Percentiles rank a stretch among this genome's conserved stretches.
Conservation (phyloP, 73 alveolate species). For the Paramecium sexaurelia region DNA sequence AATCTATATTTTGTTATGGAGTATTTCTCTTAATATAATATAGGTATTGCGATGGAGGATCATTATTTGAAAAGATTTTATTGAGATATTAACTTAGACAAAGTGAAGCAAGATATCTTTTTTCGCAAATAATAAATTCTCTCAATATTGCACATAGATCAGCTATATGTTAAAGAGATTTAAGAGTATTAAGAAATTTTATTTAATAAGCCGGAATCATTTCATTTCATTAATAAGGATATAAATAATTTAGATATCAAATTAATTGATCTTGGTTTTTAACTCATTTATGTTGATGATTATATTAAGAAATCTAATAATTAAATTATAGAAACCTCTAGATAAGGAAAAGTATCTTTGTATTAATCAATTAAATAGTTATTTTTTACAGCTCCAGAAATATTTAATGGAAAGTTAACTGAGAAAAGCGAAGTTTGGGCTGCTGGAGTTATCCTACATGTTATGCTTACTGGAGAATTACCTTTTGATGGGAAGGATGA, state of each 20-base stretch:
- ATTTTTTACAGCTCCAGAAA: conserved; percentile 74
- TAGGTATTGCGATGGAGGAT: conserved; percentile 45
- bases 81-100: neutral
- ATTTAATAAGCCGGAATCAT: conserved; percentile 29
- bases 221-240: neutral
- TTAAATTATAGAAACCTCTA: neutral
- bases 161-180: conserved; percentile 3
- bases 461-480: conserved; percentile 1
- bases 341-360: neutral
- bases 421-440: conserved; percentile 61
- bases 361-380: neutral
- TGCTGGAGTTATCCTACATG: conserved; percentile 28
- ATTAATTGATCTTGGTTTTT: conserved; percentile 32
- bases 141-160: neutral
- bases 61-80: conserved; percentile 27
- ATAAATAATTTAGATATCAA: neutral
- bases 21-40: neutral
- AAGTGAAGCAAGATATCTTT: neutral
- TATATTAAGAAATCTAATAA: neutral
- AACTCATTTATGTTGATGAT: conserved; percentile 25
- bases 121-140: neutral
- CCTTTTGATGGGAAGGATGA: conserved; percentile 51
- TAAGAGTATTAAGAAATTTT: neutral
- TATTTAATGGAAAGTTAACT: conserved; percentile 14
- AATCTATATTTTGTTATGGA: conserved; percentile 12